A percentile compares a stretch with the other conserved stretches of the same genome.
These are phyloP conservation scores for Yamadazyma kitorensis DNA, from an alignment of 805 yeast species.

Conservation along the genomic window DNA sequence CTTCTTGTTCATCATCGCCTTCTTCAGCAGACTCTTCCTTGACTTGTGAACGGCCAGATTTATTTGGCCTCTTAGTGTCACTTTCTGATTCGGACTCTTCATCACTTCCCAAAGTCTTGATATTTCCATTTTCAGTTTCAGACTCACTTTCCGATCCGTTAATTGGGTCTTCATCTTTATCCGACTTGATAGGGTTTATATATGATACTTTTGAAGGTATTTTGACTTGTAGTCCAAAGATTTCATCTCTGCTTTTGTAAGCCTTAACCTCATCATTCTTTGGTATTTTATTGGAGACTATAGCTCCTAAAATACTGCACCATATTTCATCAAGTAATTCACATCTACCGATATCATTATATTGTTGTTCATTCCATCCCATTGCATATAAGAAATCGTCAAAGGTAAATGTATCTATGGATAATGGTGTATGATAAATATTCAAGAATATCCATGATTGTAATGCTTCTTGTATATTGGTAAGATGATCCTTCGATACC, in stretches of 20 bases:
- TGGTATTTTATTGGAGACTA: constrained; percentile 42
- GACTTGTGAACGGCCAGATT: constrained; percentile 7
- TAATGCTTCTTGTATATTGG: constrained; percentile 43
- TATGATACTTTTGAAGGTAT: constrained; percentile 31
- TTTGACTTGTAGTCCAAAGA: constrained; percentile 30
- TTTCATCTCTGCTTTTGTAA: constrained; percentile 30
- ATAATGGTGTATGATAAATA: constrained; percentile 60
- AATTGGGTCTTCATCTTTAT: constrained; percentile 13
- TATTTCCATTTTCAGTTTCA: constrained; percentile 19
- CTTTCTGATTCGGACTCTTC: constrained; percentile 21
- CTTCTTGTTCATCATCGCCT: constrained; percentile 17
- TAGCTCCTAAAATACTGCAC: constrained; percentile 58
- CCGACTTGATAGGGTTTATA: constrained; percentile 11
- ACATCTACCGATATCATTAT: constrained; percentile 43
- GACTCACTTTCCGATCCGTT: constrained; percentile 21
- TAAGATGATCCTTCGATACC: constrained; percentile 12
- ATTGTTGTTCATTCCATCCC: constrained; percentile 41
- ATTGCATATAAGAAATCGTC: constrained; percentile 70
- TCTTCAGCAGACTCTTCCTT: constrained; percentile 10
- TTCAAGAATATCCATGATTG: constrained; percentile 77
- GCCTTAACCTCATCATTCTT: constrained; percentile 25
- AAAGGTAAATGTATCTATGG: constrained; percentile 71
- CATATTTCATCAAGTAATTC: constrained; percentile 62
- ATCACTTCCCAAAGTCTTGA: constrained; percentile 15
- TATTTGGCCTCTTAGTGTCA: constrained; percentile 13